A percentile compares a stretch with the other conserved stretches of the same genome.
Conservation (phyloP, 768 basidiomycete species). For the Xerocomus spinulosus region DNA sequence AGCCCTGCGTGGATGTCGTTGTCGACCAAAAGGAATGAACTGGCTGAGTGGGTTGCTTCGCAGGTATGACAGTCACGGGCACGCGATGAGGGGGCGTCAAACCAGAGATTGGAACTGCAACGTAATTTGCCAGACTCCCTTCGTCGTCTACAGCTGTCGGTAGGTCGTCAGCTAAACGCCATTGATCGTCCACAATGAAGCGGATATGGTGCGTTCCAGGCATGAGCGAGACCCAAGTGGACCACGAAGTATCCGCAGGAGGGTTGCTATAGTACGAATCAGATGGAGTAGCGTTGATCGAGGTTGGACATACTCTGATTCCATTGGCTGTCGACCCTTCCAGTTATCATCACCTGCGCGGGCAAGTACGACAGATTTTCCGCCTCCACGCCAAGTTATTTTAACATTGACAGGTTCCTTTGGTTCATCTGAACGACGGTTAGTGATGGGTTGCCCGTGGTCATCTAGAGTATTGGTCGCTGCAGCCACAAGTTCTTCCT, state of each 20-base stretch:
- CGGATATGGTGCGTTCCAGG: constrained; percentile 94
- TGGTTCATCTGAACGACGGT: constrained; percentile 23
- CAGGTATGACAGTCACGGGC: constrained; percentile 32
- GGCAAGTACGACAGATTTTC: constrained; percentile 59
- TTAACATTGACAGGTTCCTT: constrained; percentile 39
- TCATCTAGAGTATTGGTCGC: constrained; percentile 12
- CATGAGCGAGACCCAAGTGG: constrained; percentile 48
- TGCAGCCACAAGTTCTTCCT: constrained; percentile 21
- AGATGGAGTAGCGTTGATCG: constrained; percentile 11
- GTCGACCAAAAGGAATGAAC: constrained; percentile 44
- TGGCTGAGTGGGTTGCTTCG: constrained; percentile 24
- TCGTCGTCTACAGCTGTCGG: constrained; percentile 91
- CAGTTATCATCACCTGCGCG: constrained; percentile 73
- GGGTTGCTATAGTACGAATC: constrained; percentile 24
- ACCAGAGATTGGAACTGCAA: constrained; percentile 45
- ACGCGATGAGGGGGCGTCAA: constrained; percentile 31
- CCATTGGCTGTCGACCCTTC: constrained; percentile 66
- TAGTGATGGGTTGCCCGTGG: constrained; percentile 17
- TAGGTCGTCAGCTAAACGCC: constrained; percentile 73
- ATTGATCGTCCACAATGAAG: constrained; percentile 90
- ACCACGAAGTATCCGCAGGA: constrained; percentile 34
- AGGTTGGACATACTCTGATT: constrained; percentile 48
- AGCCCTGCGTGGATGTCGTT: constrained; percentile 32
- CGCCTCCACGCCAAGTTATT: constrained; percentile 65
- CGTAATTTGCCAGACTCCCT: constrained; percentile 91